A percentile compares a stretch with the other conserved stretches of the same genome.
Conservation (phyloP, 2,329 filamentous ascomycete species). For the Penicillium sp. region DNA sequence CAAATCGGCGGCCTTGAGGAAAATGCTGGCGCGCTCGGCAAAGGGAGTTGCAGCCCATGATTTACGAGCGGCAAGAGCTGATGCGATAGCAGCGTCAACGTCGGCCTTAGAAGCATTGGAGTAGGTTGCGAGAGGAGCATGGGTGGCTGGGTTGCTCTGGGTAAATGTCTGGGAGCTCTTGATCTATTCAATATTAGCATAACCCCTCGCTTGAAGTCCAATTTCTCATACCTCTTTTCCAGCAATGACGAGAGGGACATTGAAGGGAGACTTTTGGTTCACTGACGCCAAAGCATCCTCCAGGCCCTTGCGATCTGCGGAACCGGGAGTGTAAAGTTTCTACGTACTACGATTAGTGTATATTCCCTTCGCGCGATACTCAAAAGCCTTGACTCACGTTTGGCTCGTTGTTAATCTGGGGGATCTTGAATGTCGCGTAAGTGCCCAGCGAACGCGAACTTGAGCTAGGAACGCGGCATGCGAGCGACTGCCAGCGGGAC, state of each 20-base stretch:
- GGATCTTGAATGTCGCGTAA: conserved; percentile 83
- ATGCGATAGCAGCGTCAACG: conserved; percentile 76
- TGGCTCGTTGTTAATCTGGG: conserved; percentile 87
- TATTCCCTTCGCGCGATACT: background rate
- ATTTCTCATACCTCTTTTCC: conserved; percentile 67
- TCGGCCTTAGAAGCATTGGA: conserved; percentile 77
- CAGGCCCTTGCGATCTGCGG: conserved; percentile 74
- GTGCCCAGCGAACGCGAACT: conserved; percentile 48
- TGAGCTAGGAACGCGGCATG: conserved; percentile 21
- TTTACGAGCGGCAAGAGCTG: conserved; percentile 81
- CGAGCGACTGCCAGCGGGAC: conserved; percentile 19
- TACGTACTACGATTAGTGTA: conserved; percentile 37
- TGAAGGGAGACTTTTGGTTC: conserved; percentile 68
- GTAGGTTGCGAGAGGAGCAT: conserved; percentile 78
- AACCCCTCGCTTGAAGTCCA: background rate
- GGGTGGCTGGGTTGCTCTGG: conserved; percentile 82
- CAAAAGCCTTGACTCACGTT: conserved; percentile 64
- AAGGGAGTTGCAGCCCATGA: conserved; percentile 87
- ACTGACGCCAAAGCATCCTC: conserved; percentile 70
- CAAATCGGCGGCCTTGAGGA: conserved; percentile 93
- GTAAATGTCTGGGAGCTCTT: conserved; percentile 42
- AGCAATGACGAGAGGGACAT: conserved; percentile 80
- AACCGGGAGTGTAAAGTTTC: conserved; percentile 88
- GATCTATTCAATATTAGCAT: conserved; percentile 23
- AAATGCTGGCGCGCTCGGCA: conserved; percentile 85